Base-by-base conservation (phyloP, 805 yeast species). In the Clavispora carvajalis region DNA sequence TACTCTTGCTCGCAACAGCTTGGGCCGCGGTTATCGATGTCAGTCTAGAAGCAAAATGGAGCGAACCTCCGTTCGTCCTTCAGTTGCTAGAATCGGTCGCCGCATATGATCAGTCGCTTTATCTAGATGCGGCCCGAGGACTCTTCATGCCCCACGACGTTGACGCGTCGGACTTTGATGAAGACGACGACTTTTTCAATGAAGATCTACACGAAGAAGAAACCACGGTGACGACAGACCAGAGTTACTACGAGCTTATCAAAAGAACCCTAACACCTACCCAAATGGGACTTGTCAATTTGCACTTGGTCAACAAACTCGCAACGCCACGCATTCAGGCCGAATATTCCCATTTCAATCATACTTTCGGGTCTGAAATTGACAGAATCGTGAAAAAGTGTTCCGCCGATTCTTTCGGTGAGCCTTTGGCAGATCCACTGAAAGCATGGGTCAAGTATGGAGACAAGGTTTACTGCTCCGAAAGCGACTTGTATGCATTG, bases 401-500 rank as follows among this genome's bases (percentile, higher is more conserved):
- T 49, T 33, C 43, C 15, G 55, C 18, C n/a, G 71, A 57, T 44
- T 58, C 57, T 5, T 69, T 59, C 60, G 71, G 61, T 24, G 62
- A 52, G 46, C 46, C 38, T 40, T 59, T 38, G 37, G 51, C 11
- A 45, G 41, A 21, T 40, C 53, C 52, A 13, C 21, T 41, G 45
- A 58, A 52, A 2, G 67, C 77, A 1, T 81, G 85, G 74, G 57
- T 80, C 7, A 54, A 65, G 41, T 70, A 70, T 47, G 78, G 81
- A 43, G 75, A 75, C 36, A 67, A 69, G 19, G 57, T 71, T 2
- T 82, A 81, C 53, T 80, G 89, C 51, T 76, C 82, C 8, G 65
- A 81, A 3, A 85, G 78, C 40, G 95, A 84, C 42, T 73, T 88
- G 1, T 93, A 77, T 58, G 95, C 96, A 3, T 67, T 93, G 41